phyloP scores from a whole-genome alignment of 2,329 filamentous ascomycete genomes.

The Sporothrix sp. region DNA sequence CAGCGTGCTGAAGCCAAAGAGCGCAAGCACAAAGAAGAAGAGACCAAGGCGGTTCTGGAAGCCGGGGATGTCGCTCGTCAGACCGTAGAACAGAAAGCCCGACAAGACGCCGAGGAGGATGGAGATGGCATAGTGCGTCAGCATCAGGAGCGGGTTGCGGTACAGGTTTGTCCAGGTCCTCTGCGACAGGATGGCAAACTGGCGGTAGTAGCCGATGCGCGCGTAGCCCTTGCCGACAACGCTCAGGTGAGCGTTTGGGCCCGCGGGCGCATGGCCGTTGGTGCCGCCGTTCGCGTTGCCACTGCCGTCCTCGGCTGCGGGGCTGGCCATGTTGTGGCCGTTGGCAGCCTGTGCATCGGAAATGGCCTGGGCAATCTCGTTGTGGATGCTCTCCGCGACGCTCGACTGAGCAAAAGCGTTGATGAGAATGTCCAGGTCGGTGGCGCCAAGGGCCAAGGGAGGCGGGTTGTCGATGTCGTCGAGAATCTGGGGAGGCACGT shows the following conservation, averaged over 20 bases:
- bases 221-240: constrained; percentile 70
- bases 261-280: constrained; percentile 29
- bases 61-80: constrained; percentile 91
- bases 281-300: not conserved
- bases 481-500: constrained; percentile 46
- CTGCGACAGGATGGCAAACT: constrained; percentile 81
- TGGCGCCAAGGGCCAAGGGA: constrained; percentile 50
- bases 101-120: constrained; percentile 90
- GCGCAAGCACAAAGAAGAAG: constrained; percentile 92
- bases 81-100: constrained; percentile 89
- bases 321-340: constrained; percentile 46
- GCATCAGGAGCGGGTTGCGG: constrained; percentile 94
- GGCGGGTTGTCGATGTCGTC: constrained; percentile 62
- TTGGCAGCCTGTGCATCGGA: constrained; percentile 57
- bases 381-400: constrained; percentile 61
- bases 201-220: constrained; percentile 66
- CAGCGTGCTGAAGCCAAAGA: constrained; percentile 94
- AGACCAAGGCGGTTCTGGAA: constrained; percentile 96
- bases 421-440: constrained; percentile 75
- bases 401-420: constrained; percentile 67
- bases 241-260: constrained; percentile 41
- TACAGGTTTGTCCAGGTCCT: constrained; percentile 97
- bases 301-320: not conserved
- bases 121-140: constrained; percentile 95
- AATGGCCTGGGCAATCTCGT: constrained; percentile 68